Conservation (phyloP, 805 yeast species). For the Phaffomyces thermotolerans region DNA sequence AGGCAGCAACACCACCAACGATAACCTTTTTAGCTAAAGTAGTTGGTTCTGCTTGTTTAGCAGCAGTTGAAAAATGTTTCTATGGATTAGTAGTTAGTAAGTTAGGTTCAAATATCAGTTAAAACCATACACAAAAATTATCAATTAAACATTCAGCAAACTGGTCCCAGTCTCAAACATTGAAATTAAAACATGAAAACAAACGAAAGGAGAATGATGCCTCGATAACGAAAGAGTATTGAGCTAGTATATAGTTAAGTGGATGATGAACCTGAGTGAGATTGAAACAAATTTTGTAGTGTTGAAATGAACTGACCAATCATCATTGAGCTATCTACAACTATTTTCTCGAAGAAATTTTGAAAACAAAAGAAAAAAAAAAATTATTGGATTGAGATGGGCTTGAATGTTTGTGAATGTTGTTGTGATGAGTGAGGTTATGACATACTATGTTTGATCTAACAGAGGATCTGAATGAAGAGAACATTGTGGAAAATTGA, state of each 20-base stretch:
- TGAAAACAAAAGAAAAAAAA: not conserved
- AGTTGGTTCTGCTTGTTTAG: slow-evolving; percentile 30
- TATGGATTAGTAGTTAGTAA: slow-evolving; percentile 12
- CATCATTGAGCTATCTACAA: slow-evolving; percentile 8
- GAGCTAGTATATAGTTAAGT: too few relatives aligned
- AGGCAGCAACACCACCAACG: slow-evolving; percentile 57
- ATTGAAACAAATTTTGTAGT: not conserved
- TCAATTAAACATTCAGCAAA: too few relatives aligned
- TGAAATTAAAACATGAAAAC: too few relatives aligned
- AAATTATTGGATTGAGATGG: not conserved
- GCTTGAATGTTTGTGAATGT: not conserved
- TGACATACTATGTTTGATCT: slow-evolving; percentile 25
- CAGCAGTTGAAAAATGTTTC: slow-evolving; percentile 29
- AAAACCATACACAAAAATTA: too few relatives aligned
- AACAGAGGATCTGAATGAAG: slow-evolving; percentile 26
- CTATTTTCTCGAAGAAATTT: slow-evolving; percentile 1
- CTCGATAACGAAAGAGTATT: too few relatives aligned
- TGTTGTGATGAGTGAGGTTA: not conserved
- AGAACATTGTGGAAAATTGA: slow-evolving; percentile 19
- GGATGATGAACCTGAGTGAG: too few relatives aligned
- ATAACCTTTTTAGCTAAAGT: slow-evolving; percentile 39
- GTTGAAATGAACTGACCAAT: slow-evolving; percentile 4
- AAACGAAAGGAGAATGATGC: too few relatives aligned
- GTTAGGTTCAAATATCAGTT: not conserved
- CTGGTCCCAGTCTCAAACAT: too few relatives aligned